Evolutionary conservation across 2,329 filamentous ascomycete genomes (phyloP).

Genomic region (Scopulariopsis brevicaulis): DNA sequence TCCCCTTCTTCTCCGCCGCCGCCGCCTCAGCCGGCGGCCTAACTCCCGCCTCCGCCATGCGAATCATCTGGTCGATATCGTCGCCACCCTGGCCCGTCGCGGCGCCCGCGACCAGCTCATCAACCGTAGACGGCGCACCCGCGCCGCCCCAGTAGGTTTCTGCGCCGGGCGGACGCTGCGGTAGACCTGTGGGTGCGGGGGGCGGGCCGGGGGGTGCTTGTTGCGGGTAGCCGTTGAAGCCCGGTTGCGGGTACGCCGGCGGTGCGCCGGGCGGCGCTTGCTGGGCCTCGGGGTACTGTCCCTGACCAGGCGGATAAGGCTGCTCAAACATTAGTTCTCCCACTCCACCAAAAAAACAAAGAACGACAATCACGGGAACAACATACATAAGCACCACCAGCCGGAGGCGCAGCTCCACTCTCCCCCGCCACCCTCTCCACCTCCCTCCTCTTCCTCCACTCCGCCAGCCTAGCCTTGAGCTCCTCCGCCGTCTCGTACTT

Average conservation of each 20-base stretch:
- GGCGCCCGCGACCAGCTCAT: slow-evolving; percentile 3
- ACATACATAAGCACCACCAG: slow-evolving; percentile 23
- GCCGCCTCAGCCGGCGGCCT: slow-evolving; percentile 29
- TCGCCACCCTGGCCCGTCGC: slow-evolving; percentile 33
- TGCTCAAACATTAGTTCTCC: slow-evolving; percentile 16
- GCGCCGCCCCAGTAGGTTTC: slow-evolving; percentile 17
- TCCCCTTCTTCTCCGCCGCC: slow-evolving; percentile 48
- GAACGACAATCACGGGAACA: not conserved
- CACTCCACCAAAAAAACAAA: not conserved
- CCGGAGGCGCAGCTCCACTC: slow-evolving; percentile 21
- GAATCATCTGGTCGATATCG: slow-evolving; percentile 54
- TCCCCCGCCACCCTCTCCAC: slow-evolving; percentile 38
- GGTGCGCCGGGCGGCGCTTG: slow-evolving; percentile 12
- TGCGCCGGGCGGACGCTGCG: slow-evolving; percentile 28
- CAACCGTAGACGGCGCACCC: slow-evolving; percentile 11
- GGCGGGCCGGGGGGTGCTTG: slow-evolving; percentile 29
- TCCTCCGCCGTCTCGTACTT: slow-evolving; percentile 67
- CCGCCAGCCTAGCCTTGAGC: slow-evolving; percentile 68
- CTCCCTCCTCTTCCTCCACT: slow-evolving; percentile 59
- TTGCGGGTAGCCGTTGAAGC: slow-evolving; percentile 18
- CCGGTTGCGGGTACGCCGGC: not conserved
- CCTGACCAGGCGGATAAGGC: slow-evolving; percentile 1
- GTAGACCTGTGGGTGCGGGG: slow-evolving; percentile 27
- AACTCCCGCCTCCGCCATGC: slow-evolving; percentile 52
- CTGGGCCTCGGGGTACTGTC: not conserved